Evolutionary conservation across 352 stramenopile genomes (phyloP), one percentile per base, ranked within the genome.

Genomic region (Pythium chondricola): DNA sequence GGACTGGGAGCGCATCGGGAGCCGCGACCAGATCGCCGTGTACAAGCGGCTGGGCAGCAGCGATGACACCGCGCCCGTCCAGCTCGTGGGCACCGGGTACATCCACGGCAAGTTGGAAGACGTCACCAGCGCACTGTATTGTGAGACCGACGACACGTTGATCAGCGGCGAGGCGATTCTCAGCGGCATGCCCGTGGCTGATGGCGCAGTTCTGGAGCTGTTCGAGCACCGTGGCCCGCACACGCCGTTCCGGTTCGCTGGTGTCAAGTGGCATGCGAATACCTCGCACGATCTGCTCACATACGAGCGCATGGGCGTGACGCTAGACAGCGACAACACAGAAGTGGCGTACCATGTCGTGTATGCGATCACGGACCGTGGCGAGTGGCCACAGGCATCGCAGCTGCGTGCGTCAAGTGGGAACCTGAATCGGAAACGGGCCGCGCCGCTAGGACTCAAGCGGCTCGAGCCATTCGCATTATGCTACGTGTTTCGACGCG

Each of bases 291-390:
- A 85, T 33, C 35, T 83, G 49, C 58, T 83, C 31, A 75, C 71
- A 31, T 85, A 79, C 45, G 74, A 85, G 52, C 69, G 71, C 35
- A 83, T 78, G 66, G 74, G 74, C 4, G 47, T 67, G 44, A 71
- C 59, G 9, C 26, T 67, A 16, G 60, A 74, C 6, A 63, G 68
- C 25, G 58, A 74, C 43, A 61, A 47, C 49, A 50, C 64, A 11
- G 67, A 81, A 41, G 21, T 85, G 18, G 61, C 58, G 20, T 85
- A 85, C 45, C 74, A 83, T 38, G 52, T 79, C 21, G 45, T 81
- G 18, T 53, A 73, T 43, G 70, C 68, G 31, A 32, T 85, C 33
- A 30, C 24, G 30, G 65, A 74, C 40, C 74, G 72, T 17, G 49
- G 58, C 0, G 61, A 79, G 21, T 74, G 65, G 65, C 63, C 63